Percentiles rank a stretch among this genome's conserved stretches.
Evolutionary conservation across 345 rosid genomes (phyloP).

Genomic region (Acer negundo): DNA sequence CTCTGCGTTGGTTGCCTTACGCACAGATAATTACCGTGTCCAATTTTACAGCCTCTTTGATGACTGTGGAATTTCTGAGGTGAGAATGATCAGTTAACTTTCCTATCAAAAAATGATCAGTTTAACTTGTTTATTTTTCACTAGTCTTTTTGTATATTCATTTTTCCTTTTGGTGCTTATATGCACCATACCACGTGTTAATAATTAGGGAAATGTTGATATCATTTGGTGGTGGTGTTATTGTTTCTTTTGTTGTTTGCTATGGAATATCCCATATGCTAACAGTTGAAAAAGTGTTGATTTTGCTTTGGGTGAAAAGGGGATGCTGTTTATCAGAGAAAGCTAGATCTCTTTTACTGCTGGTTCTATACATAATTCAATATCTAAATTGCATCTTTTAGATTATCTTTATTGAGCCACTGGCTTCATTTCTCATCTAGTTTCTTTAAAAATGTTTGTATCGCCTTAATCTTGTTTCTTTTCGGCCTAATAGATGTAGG

Average conservation of each 20-base stretch:
- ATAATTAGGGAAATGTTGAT: background rate
- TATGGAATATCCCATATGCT: background rate
- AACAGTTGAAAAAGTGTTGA: background rate
- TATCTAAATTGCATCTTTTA: background rate
- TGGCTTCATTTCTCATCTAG: background rate
- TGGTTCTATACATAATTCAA: background rate
- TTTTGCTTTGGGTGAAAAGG: background rate
- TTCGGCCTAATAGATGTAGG: background rate
- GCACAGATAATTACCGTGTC: constrained; percentile 76
- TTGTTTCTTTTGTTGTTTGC: background rate
- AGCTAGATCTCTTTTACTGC: background rate
- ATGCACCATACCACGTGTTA: background rate
- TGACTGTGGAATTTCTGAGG: constrained; percentile 88
- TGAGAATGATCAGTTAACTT: constrained; percentile 24
- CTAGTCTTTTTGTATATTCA: background rate
- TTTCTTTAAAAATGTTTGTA: background rate
- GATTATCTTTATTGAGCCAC: background rate
- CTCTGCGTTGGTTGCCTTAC: constrained; percentile 74
- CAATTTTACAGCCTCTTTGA: constrained; percentile 84
- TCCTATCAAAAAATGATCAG: no score
- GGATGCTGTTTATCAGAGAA: background rate
- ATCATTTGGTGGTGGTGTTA: background rate
- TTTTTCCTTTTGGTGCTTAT: background rate
- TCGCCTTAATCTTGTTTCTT: background rate
- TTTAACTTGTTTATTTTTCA: background rate